phyloP scores from a whole-genome alignment of 768 basidiomycete species.

The Termitomyces titanicus region DNA sequence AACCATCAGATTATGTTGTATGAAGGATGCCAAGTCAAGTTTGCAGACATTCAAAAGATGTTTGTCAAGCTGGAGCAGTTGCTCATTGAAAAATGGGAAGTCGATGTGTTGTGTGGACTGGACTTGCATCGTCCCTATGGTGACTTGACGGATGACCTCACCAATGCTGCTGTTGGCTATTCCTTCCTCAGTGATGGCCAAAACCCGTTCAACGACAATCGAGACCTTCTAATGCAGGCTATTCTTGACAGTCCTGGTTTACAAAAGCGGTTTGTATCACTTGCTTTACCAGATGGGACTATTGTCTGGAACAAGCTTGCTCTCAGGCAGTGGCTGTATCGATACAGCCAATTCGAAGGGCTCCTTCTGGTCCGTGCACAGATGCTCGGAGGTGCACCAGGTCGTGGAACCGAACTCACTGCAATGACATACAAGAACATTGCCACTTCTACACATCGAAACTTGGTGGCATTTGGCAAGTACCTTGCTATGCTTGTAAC shows the following conservation, averaged over 20 bases:
- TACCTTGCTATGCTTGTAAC: background rate
- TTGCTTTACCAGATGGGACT: background rate
- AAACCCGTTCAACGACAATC: background rate
- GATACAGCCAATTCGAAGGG: background rate
- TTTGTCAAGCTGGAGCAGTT: background rate
- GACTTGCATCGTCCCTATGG: background rate
- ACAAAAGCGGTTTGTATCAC: background rate
- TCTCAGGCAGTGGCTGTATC: background rate
- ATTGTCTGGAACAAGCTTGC: background rate
- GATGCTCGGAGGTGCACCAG: background rate
- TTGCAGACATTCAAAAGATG: accelerated
- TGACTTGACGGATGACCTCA: background rate
- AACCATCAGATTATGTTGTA: background rate
- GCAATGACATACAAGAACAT: background rate
- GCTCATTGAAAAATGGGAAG: background rate
- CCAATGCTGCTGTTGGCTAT: background rate
- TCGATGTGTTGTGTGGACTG: background rate
- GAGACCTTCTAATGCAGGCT: background rate
- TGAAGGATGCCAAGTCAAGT: background rate
- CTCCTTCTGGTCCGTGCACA: background rate
- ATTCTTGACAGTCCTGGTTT: background rate
- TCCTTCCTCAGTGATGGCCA: background rate
- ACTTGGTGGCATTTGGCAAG: background rate
- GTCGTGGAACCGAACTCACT: background rate
- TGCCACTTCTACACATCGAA: background rate